Evolutionary conservation across 106 monocot species (phyloP).

Genomic region (Apostasia shenzhenica): DNA sequence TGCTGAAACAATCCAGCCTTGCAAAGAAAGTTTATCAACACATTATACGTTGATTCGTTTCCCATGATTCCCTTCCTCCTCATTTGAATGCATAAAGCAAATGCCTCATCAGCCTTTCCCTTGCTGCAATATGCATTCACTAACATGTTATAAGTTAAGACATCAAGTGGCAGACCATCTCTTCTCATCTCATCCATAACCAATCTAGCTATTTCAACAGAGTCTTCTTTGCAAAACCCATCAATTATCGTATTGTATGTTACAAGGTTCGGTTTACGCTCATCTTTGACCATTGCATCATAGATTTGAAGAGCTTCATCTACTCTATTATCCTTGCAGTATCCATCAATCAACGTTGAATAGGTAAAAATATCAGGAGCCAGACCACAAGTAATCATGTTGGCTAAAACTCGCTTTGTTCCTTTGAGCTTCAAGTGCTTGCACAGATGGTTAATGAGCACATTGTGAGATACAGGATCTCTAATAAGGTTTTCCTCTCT

Average conservation of each 20-base stretch:
- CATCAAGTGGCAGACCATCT: constrained; percentile 6
- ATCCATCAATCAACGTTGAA: constrained; percentile 27
- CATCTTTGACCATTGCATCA: constrained; percentile 23
- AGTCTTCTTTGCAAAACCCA: constrained; percentile 26
- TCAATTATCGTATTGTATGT: constrained; percentile 33
- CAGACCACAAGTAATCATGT: constrained; percentile 25
- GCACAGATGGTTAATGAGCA: constrained; percentile 26
- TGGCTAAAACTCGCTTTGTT: constrained; percentile 18
- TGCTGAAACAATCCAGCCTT: constrained; percentile 16
- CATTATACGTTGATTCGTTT: constrained; percentile 29
- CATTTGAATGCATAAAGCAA: constrained; percentile 24
- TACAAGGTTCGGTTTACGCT: constrained; percentile 20
- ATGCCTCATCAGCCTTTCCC: constrained; percentile 13
- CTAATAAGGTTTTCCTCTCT: constrained; percentile 13
- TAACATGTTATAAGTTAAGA: constrained; percentile 25
- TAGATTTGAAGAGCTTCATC: constrained; percentile 29
- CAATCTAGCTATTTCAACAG: constrained; percentile 10
- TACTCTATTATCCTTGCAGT: constrained; percentile 13
- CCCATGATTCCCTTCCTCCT: constrained; percentile 11
- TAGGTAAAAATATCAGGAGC: constrained; percentile 30
- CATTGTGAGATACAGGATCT: constrained; percentile 22
- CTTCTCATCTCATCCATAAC: constrained; percentile 19
- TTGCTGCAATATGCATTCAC: constrained; percentile 17
- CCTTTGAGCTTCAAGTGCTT: constrained; percentile 25
- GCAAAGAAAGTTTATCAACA: constrained; percentile 28